Evolutionary conservation across 352 stramenopile species (phyloP), one percentile per base, ranked within the genome.

Genomic region (Globisporangium polare): DNA sequence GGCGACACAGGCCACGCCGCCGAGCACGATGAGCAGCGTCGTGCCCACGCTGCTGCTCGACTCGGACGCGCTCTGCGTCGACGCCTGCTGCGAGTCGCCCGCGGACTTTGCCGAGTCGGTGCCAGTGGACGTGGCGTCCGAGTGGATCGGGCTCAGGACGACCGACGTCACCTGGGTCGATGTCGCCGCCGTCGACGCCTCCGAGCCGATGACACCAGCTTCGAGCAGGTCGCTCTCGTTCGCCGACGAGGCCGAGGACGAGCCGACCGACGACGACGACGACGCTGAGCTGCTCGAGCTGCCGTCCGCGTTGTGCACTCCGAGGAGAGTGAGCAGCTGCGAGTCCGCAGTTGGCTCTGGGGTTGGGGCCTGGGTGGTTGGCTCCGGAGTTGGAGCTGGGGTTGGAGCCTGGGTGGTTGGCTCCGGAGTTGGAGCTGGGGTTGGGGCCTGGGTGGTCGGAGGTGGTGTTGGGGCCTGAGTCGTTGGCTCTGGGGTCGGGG

Each of bases 1-100:
- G 2, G 62, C 67, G 15, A 69, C 59, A 17, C 43, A 53, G 15
- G 61, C 71, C 10, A 73, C 50, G 2, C 53, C 70, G 27, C 57
- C 60, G 2, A 73, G 46, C 7, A 73, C 45, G 3, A 62, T n/a
- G 10, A 75, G 3, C 26, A 66, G 52, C 62, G 39, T 39, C 24
- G 50, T 10, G 37, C 58, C 6, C 50, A 37, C 5, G 41, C 9
- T 13, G 27, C 50, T 2, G 18, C 13, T 31, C 3, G 51, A 55
- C 24, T 54, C 10, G 10, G 15, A 29, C 20, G 9, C 18, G 15
- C 37, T 33, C 42, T 47, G 53, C 33, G 47, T 68, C 37, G 41
- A 66, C 27, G 52, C 60, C 17, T 60, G 43, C 45, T 62, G 33
- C 56, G 56, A 37, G 41, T 12, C 54, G n/a, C 42, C 53, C 13